Evolutionary conservation across 805 yeast species (phyloP).

Genomic region (Nakazawaea molendinolei): DNA sequence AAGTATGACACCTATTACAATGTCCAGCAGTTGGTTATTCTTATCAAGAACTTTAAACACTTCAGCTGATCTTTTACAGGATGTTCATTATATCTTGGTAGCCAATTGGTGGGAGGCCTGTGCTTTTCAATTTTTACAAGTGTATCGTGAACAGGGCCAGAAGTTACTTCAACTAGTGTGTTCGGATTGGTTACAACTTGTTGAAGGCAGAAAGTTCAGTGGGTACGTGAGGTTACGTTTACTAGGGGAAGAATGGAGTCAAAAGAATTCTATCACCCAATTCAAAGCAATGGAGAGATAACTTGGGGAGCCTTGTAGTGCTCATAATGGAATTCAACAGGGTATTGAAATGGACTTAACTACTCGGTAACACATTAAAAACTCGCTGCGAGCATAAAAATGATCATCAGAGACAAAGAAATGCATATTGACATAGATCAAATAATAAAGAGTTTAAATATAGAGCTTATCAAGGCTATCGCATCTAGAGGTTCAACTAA

Average conservation of each 20-base stretch:
- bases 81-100: slow-evolving; percentile 64
- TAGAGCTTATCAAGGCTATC: too few species aligned
- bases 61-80: slow-evolving; percentile 40
- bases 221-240: slow-evolving; percentile 75
- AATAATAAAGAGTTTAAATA: too few species aligned
- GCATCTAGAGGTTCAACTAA: too few species aligned
- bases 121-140: slow-evolving; percentile 44
- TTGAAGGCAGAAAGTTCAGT: slow-evolving; percentile 48
- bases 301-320: too few species aligned
- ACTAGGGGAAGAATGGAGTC: slow-evolving; percentile 73
- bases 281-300: slow-evolving; percentile 36
- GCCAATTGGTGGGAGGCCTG: slow-evolving; percentile 93
- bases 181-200: slow-evolving; percentile 45
- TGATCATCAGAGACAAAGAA: too few species aligned
- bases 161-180: slow-evolving; percentile 50
- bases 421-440: too few species aligned
- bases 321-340: too few species aligned
- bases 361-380: too few species aligned
- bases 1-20: slow-evolving; percentile 37
- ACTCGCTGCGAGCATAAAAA: too few species aligned
- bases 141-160: slow-evolving; percentile 63
- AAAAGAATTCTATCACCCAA: slow-evolving; percentile 37
- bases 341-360: too few species aligned
- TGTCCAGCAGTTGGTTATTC: slow-evolving; percentile 58
- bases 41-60: slow-evolving; percentile 67